phyloP scores from a whole-genome alignment of 139 green algal species.

The Auxenochlorella protothecoides region DNA sequence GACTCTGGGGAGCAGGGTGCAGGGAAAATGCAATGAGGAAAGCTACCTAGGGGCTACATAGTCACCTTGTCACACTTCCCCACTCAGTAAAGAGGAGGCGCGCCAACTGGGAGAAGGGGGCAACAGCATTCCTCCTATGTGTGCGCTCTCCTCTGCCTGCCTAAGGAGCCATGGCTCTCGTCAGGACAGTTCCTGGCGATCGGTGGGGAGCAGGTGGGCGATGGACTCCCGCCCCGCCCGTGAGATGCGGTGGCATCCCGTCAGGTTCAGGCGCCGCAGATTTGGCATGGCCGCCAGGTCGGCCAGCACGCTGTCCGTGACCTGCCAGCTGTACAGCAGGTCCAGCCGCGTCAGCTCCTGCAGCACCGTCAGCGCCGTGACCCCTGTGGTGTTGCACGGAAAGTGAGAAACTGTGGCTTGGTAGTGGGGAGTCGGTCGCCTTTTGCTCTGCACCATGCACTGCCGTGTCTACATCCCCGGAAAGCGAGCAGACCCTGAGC shows the following conservation, averaged over 20 bases:
- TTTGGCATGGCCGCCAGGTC: slow-evolving; percentile 9
- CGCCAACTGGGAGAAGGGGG: no score
- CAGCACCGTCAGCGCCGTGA: slow-evolving; percentile 12
- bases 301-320: slow-evolving; percentile 15
- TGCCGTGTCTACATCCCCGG: neutral
- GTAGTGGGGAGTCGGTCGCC: no score
- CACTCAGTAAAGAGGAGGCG: no score
- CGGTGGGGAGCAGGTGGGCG: neutral
- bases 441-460: no score
- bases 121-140: no score
- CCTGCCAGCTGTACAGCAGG: slow-evolving; percentile 30
- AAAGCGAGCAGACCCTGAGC: neutral
- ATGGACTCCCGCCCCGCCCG: neutral
- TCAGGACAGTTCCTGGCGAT: no score
- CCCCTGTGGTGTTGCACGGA: neutral
- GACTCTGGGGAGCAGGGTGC: no score
- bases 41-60: no score
- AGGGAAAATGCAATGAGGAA: neutral
- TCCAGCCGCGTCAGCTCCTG: slow-evolving; percentile 7
- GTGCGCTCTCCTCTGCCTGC: no score
- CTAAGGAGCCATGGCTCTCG: no score
- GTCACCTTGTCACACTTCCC: no score
- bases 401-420: no score
- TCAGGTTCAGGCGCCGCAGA: slow-evolving; percentile 15
- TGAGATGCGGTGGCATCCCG: slow-evolving; percentile 15